Conservation (phyloP, 495 filamentous ascomycete genomes). For the Xylaria intraflava region DNA sequence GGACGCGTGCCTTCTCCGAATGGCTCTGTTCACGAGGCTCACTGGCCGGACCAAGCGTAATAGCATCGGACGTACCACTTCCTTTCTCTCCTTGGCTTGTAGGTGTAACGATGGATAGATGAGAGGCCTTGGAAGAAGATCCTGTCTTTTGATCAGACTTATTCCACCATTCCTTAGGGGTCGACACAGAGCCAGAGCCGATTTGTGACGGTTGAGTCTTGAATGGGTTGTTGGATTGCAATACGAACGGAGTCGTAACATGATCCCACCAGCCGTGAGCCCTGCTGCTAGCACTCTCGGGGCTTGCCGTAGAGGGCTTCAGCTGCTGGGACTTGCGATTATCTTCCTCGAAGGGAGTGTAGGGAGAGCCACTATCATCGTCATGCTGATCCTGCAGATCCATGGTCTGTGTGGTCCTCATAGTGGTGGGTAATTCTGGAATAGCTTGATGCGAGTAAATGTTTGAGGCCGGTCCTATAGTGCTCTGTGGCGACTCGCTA, state of each 20-base stretch:
- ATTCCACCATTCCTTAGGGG: slow-evolving; percentile 32
- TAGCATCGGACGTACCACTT: not conserved
- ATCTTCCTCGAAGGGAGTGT: slow-evolving; percentile 46
- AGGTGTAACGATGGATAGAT: slow-evolving; percentile 12
- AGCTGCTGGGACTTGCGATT: slow-evolving; percentile 28
- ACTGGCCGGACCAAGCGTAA: not conserved
- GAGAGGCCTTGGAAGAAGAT: slow-evolving; percentile 13
- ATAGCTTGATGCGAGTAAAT: slow-evolving; percentile 63
- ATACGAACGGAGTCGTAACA: slow-evolving; percentile 65
- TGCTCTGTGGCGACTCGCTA: slow-evolving; percentile 24
- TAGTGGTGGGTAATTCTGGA: slow-evolving; percentile 51
- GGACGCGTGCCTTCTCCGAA: slow-evolving; percentile 33
- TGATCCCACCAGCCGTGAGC: slow-evolving; percentile 88
- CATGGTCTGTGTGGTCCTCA: slow-evolving; percentile 13
- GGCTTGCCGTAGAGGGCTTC: slow-evolving; percentile 21
- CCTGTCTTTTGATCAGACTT: slow-evolving; percentile 24
- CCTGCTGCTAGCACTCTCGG: slow-evolving; percentile 43
- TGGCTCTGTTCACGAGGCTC: slow-evolving; percentile 16
- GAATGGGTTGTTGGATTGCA: slow-evolving; percentile 36
- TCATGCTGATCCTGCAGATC: slow-evolving; percentile 14
- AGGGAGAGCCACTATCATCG: slow-evolving; percentile 24
- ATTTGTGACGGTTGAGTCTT: slow-evolving; percentile 22
- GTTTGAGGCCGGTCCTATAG: slow-evolving; percentile 48
- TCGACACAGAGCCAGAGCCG: slow-evolving; percentile 5
- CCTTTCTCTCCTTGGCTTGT: slow-evolving; percentile 14